Conservation (phyloP, 73 alveolate species). For the Symbiodinium pilosum region DNA sequence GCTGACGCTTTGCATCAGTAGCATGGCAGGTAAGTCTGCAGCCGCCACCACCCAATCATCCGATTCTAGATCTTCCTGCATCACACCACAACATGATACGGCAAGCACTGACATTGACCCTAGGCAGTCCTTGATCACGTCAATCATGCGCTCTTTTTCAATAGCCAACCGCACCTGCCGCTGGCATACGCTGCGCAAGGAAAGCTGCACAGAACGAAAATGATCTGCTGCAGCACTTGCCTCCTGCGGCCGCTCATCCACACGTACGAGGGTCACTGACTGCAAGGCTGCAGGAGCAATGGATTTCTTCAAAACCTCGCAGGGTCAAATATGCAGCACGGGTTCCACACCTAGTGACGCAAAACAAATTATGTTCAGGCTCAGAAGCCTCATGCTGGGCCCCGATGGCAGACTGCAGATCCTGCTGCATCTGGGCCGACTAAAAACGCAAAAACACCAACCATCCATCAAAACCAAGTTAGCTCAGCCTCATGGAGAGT, state of each 20-base stretch:
- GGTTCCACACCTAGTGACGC: background rate
- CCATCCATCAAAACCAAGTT: background rate
- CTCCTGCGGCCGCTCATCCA: conserved; percentile 73
- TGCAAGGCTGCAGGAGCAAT: conserved; percentile 19
- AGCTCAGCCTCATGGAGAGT: conserved; percentile 41
- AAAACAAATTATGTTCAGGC: background rate
- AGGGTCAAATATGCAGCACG: background rate
- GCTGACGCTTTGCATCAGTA: too few species aligned
- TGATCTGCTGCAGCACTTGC: background rate
- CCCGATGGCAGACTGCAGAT: conserved; percentile 73
- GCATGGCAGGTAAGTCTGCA: background rate
- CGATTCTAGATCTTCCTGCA: background rate
- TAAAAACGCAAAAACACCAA: background rate
- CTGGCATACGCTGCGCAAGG: background rate
- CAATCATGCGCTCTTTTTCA: conserved; percentile 33
- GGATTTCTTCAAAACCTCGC: conserved; percentile 50
- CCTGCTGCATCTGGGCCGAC: too few species aligned
- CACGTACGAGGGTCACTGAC: conserved; percentile 34
- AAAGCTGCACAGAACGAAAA: background rate
- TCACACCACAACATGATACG: too few species aligned
- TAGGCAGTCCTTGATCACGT: conserved; percentile 32
- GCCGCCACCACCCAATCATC: background rate
- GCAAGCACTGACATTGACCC: too few species aligned
- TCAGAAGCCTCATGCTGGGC: conserved; percentile 68
- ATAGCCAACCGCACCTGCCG: conserved; percentile 43